These are phyloP conservation scores for Vitis riparia DNA, from an alignment of 164 flowering plant species.

Conservation along the genomic window DNA sequence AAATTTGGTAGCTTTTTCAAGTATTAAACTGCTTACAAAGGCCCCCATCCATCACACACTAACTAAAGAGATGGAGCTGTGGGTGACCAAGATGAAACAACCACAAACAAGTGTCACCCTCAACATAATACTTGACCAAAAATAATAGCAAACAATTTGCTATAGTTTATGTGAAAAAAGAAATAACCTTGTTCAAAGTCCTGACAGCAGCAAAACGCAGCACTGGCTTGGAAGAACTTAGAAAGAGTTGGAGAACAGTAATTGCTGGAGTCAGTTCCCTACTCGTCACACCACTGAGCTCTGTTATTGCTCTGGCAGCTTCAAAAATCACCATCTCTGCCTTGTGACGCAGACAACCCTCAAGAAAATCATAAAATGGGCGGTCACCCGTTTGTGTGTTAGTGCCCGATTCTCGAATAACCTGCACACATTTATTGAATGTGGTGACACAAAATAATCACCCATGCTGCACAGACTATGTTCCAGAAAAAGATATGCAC, in stretches of 20 bases:
- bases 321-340: slow-evolving; percentile 99
- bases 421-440: slow-evolving; percentile 38
- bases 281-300: slow-evolving; percentile 77
- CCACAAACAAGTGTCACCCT: no score
- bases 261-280: slow-evolving; percentile 96
- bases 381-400: slow-evolving; percentile 83
- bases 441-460: background rate
- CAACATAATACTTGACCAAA: background rate
- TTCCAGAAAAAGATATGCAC: slow-evolving; percentile 27
- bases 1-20: no score
- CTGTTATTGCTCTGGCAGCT: slow-evolving; percentile 96
- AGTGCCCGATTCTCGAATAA: slow-evolving; percentile 71
- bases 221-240: slow-evolving; percentile 95
- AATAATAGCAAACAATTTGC: background rate
- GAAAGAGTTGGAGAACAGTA: slow-evolving; percentile 90
- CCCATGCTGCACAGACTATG: background rate
- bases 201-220: slow-evolving; percentile 98
- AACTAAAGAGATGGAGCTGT: no score
- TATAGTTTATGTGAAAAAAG: background rate
- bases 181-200: slow-evolving; percentile 80
- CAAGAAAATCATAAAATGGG: slow-evolving; percentile 93
- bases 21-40: no score
- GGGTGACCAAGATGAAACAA: no score
- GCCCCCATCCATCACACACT: no score
- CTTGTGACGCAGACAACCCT: slow-evolving; percentile 92